A percentile compares a stretch with the other conserved stretches of the same genome.
Evolutionary conservation across 2,329 filamentous ascomycete genomes (phyloP).

Genomic region (Fusarium sp.): DNA sequence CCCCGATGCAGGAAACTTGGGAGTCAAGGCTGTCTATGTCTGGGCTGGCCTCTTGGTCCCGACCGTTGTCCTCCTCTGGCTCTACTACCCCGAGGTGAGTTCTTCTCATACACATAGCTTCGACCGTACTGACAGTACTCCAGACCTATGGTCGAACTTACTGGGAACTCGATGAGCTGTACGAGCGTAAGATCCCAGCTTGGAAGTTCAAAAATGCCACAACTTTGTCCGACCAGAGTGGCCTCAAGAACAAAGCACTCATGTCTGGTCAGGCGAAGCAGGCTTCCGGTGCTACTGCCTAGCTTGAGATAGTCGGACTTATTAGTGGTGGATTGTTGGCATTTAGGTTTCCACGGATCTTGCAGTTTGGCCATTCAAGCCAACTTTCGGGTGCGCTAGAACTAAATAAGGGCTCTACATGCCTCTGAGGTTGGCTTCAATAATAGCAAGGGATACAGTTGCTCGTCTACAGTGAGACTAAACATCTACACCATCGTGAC

Average conservation of each 20-base stretch:
- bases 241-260: slow-evolving; percentile 1
- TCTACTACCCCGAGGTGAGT: slow-evolving; percentile 1
- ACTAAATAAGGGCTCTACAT: too few species aligned
- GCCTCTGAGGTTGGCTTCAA: too few species aligned
- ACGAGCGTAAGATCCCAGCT: slow-evolving; percentile 24
- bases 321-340: too few species aligned
- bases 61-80: slow-evolving; percentile 16
- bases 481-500: too few species aligned
- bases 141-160: slow-evolving; percentile 31
- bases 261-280: neutral
- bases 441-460: too few species aligned
- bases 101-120: too few species aligned
- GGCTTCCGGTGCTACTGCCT: too few species aligned
- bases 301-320: neutral
- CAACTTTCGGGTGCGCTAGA: too few species aligned
- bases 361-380: too few species aligned
- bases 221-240: slow-evolving; percentile 11
- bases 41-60: slow-evolving; percentile 27
- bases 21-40: slow-evolving; percentile 29
- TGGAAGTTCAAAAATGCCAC: slow-evolving; percentile 24
- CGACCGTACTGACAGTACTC: neutral
- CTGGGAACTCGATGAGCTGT: slow-evolving; percentile 28
- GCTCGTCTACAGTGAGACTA: too few species aligned
- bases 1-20: slow-evolving; percentile 19
- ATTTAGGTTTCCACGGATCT: too few species aligned